phyloP scores from a whole-genome alignment of 1,284 basidiomycete genomes.

The Ustilago shanxiensis region DNA sequence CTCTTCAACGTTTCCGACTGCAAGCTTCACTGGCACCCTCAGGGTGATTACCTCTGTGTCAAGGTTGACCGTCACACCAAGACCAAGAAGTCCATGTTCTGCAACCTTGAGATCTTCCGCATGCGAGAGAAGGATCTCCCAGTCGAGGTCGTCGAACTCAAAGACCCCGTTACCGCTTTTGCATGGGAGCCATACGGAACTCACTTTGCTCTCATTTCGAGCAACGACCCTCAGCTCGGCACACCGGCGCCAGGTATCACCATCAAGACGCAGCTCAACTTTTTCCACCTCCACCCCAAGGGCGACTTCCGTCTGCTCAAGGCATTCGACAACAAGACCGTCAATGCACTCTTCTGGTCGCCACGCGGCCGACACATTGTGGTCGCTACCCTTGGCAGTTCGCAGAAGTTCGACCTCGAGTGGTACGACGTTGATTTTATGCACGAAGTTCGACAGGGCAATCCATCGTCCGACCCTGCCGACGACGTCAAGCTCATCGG shows the following conservation, averaged over 20 bases:
- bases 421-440: conserved; percentile 99
- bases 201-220: conserved; percentile 95
- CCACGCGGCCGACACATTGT: conserved; percentile 96
- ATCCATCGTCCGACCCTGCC: conserved; percentile 77
- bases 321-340: conserved; percentile 85
- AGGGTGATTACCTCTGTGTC: conserved; percentile 98
- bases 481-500: conserved; percentile 85
- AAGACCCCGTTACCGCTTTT: conserved; percentile 96
- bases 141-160: conserved; percentile 96
- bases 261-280: conserved; percentile 95
- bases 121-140: conserved; percentile 98
- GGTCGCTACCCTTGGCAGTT: conserved; percentile 93
- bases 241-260: conserved; percentile 88
- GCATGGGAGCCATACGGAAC: conserved; percentile 98
- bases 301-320: conserved; percentile 93
- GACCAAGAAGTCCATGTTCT: conserved; percentile 98
- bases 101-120: conserved; percentile 98
- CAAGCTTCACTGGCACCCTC: conserved; percentile 98
- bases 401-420: conserved; percentile 95
- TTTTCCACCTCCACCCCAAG: conserved; percentile 96
- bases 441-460: conserved; percentile 75
- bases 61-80: conserved; percentile 99
- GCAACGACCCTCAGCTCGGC: conserved; percentile 91
- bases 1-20: conserved; percentile 98
- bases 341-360: conserved; percentile 97